Percentiles rank a stretch among this genome's conserved stretches.
Evolutionary conservation across 2,329 filamentous ascomycete genomes (phyloP).

Genomic region (Stemphylium vesicarium): DNA sequence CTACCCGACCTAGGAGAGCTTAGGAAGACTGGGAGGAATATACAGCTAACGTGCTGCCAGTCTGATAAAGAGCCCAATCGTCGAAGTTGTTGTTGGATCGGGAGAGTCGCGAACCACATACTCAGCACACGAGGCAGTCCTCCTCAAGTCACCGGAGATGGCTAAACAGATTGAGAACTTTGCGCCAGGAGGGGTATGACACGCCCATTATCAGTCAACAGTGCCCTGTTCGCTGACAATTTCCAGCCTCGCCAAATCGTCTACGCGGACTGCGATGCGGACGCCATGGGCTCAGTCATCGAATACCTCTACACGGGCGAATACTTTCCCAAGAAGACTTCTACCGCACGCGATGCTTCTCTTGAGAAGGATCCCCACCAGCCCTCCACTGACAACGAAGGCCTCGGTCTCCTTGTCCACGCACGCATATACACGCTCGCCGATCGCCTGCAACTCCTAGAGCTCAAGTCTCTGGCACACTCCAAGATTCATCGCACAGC

Average conservation of each 20-base stretch:
- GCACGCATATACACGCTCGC: conserved; percentile 89
- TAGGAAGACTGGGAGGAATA: background rate
- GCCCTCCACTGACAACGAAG: conserved; percentile 75
- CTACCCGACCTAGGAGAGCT: too few relatives aligned
- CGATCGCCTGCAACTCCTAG: conserved; percentile 71
- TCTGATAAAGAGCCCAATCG: conserved; percentile 57
- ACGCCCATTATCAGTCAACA: too few relatives aligned
- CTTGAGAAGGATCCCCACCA: conserved; percentile 73
- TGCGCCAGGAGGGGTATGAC: conserved; percentile 64
- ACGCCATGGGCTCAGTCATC: conserved; percentile 78
- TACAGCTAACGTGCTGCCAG: conserved; percentile 37
- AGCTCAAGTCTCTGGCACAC: conserved; percentile 77
- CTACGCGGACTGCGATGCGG: conserved; percentile 70
- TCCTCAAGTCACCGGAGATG: conserved; percentile 78
- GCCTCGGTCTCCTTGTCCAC: conserved; percentile 84
- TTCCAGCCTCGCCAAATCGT: conserved; percentile 69
- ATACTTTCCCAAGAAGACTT: conserved; percentile 74
- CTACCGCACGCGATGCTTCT: conserved; percentile 67
- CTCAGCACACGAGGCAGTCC: conserved; percentile 78
- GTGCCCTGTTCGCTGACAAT: background rate
- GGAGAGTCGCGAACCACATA: conserved; percentile 68
- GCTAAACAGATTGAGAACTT: conserved; percentile 67
- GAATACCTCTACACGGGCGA: conserved; percentile 85
- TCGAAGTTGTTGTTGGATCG: conserved; percentile 55
- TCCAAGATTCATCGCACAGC: conserved; percentile 92